phyloP scores from a whole-genome alignment of 1,284 basidiomycete genomes.

The Earliella scabrosa region DNA sequence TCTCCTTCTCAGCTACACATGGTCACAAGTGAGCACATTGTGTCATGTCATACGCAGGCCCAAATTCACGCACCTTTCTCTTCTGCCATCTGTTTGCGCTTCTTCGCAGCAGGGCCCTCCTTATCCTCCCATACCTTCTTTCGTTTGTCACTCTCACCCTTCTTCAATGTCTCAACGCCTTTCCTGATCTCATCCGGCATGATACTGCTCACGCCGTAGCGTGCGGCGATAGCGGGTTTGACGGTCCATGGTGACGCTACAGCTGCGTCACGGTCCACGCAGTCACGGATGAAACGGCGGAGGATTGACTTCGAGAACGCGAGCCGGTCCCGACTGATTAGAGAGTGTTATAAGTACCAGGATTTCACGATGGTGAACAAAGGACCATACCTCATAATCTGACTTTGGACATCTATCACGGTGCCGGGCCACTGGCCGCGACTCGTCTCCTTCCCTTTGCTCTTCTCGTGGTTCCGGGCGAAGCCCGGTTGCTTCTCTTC shows the following conservation, averaged over 20 bases:
- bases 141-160: slow-evolving; percentile 87
- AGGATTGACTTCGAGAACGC: slow-evolving; percentile 97
- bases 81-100: slow-evolving; percentile 80
- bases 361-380: not conserved
- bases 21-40: slow-evolving; percentile 10
- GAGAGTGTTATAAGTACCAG: not conserved
- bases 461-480: slow-evolving; percentile 53
- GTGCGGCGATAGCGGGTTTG: slow-evolving; percentile 81
- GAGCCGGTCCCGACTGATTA: slow-evolving; percentile 84
- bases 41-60: slow-evolving; percentile 4
- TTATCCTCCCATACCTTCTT: slow-evolving; percentile 89
- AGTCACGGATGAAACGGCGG: slow-evolving; percentile 94
- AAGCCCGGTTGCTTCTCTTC: slow-evolving; percentile 72
- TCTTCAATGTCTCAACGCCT: slow-evolving; percentile 80
- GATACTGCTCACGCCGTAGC: slow-evolving; percentile 82
- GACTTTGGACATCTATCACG: slow-evolving; percentile 81
- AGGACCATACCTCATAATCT: slow-evolving; percentile 74
- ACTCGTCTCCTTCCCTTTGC: slow-evolving; percentile 48
- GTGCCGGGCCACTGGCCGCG: slow-evolving; percentile 65
- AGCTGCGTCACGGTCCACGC: slow-evolving; percentile 87
- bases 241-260: slow-evolving; percentile 96
- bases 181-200: slow-evolving; percentile 87
- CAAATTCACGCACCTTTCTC: slow-evolving; percentile 61
- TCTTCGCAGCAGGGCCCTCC: slow-evolving; percentile 77
- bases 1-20: slow-evolving; percentile 36